Evolutionary conservation across 805 yeast species (phyloP), one percentile per base, ranked within the genome.

Genomic region (Schwanniomyces occidentalis): DNA sequence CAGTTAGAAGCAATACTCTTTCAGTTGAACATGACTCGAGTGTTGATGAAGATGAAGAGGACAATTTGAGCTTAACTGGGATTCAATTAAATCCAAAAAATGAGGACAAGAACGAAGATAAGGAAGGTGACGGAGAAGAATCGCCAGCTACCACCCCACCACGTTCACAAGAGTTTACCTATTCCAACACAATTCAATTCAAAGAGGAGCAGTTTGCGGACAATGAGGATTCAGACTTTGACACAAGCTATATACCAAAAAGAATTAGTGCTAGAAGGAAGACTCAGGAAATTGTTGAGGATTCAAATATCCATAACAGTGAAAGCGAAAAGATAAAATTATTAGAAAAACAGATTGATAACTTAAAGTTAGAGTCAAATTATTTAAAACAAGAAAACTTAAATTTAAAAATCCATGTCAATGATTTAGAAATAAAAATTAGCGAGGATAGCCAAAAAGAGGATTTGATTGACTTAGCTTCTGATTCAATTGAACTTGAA

Each of bases 61-160:
- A 45, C 22, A 35, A 45, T 15, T 36, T 46, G 23, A 48, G 51
- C 36, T 34, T 38, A 34, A 45, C 41, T 7, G 42, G 43, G 24
- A 16, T 16, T 22, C 8, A n/a, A 19, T 13, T 16, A 6, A 26
- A n/a, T 28, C 21, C 23, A 16, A 32, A 24, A 13, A 14, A 28
- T 35, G 13, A 44, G 38, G n/a, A 32, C 26, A 42, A 16, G 14
- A 25, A 17, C 26, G 17, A 34, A 18, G 18, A 24, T 12, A 15
- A 31, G 18, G 34, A 30, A 25, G 10, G 17, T 35, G 10, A 23
- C 8, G 22, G 29, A n/a, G 42, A 42, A 7, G 39, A 35, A 12
- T 52, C 63, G 8, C 65, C 66, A 12, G 44, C 46, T 7, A 61
- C 68, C 3, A 55, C 67, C 3, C 67, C 67, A 3, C 68, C 69